A percentile compares a stretch with the other conserved stretches of the same genome.
Conservation (phyloP, 805 yeast species). For the Cyberlindnera sargentensis region DNA sequence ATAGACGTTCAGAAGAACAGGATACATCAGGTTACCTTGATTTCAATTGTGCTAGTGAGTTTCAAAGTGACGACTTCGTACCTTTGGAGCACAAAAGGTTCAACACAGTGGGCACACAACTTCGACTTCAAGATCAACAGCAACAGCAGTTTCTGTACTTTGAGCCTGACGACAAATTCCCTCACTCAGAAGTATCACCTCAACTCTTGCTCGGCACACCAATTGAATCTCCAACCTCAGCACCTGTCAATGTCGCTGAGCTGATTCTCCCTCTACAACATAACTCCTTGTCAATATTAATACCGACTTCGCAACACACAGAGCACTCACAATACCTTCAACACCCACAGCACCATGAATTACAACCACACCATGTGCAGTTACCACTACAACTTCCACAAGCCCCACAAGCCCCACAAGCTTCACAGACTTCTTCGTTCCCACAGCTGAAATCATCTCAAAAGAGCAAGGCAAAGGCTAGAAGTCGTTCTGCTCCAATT, state of each 20-base stretch:
- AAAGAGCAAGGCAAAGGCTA: conserved; percentile 1
- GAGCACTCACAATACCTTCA: neutral
- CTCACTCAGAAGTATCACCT: no score
- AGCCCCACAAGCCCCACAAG: neutral
- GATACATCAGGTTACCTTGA: no score
- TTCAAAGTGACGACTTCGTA: conserved; percentile 1
- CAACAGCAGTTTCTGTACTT: no score
- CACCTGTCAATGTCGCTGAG: neutral
- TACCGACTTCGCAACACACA: neutral
- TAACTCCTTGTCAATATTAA: no score
- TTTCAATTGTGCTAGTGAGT: neutral
- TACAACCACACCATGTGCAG: no score
- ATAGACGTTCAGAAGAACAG: no score
- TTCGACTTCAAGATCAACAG: no score
- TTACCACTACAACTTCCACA: neutral
- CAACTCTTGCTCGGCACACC: no score
- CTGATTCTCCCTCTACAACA: no score
- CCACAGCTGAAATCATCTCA: neutral
- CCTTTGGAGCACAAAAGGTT: neutral
- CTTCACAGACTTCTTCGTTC: neutral
- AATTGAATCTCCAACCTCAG: neutral
- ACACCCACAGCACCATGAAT: neutral
- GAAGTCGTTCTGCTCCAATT: conserved; percentile 13
- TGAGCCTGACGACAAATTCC: no score
- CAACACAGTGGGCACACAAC: neutral